These are phyloP conservation scores for Sporobolomyces pararoseus DNA, from an alignment of 768 basidiomycete species.

Conservation along the genomic window DNA sequence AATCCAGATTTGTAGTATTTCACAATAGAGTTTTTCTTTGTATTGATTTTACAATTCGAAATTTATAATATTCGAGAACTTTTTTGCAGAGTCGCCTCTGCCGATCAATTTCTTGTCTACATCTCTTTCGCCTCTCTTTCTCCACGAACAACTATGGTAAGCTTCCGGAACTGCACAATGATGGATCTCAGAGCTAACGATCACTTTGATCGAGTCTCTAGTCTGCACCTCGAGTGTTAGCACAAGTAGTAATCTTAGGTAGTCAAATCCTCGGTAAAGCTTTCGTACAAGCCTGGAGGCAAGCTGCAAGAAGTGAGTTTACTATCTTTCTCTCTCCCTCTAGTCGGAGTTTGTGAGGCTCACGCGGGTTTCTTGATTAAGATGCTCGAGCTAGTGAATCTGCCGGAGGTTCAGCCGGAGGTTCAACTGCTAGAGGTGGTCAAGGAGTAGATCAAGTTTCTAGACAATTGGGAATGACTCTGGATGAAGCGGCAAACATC, in stretches of 20 bases:
- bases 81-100: too few relatives aligned
- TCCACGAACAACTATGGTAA: background rate
- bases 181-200: too few relatives aligned
- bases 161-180: background rate
- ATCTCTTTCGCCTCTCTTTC: background rate
- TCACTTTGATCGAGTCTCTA: conserved; percentile 45
- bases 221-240: conserved; percentile 73
- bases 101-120: too few relatives aligned
- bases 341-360: too few relatives aligned
- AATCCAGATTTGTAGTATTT: conserved; percentile 51
- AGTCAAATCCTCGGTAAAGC: conserved; percentile 85
- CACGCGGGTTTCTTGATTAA: conserved; percentile 50
- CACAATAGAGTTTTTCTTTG: too few relatives aligned
- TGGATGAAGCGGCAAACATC: conserved; percentile 91
- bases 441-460: conserved; percentile 76
- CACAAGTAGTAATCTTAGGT: conserved; percentile 74
- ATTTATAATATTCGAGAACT: too few relatives aligned
- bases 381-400: conserved; percentile 63
- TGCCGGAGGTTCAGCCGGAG: conserved; percentile 67
- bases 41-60: too few relatives aligned
- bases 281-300: conserved; percentile 78
- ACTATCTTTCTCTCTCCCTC: background rate
- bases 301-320: conserved; percentile 83
- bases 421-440: conserved; percentile 52
- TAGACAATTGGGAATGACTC: conserved; percentile 80